These are phyloP conservation scores for Chondrostereum purpureum DNA, from an alignment of 1,284 basidiomycete species.

Conservation along the genomic window DNA sequence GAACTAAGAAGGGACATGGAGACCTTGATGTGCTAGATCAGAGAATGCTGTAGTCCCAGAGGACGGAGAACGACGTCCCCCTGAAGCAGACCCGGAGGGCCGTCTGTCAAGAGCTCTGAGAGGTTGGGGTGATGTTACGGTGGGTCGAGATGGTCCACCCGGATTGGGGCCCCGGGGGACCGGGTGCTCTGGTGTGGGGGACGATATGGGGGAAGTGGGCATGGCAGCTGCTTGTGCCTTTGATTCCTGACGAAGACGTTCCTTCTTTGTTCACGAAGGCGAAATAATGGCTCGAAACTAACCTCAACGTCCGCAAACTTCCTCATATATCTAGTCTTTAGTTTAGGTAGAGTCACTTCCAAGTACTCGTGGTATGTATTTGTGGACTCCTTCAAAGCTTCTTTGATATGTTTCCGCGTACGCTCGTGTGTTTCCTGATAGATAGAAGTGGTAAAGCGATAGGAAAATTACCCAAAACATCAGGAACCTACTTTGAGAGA, in stretches of 20 bases:
- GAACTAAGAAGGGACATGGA: slow-evolving; percentile 7
- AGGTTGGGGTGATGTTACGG: slow-evolving; percentile 63
- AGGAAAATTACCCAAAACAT: slow-evolving; percentile 1
- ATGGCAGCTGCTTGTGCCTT: slow-evolving; percentile 40
- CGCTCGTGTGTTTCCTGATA: slow-evolving; percentile 78
- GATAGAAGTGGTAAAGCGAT: slow-evolving; percentile 3
- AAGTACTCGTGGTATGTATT: slow-evolving; percentile 73
- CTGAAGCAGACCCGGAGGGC: slow-evolving; percentile 54
- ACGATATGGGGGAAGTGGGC: slow-evolving; percentile 24
- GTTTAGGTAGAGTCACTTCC: slow-evolving; percentile 65
- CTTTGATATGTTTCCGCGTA: slow-evolving; percentile 83
- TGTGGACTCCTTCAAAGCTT: slow-evolving; percentile 76
- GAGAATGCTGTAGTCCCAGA: slow-evolving; percentile 62
- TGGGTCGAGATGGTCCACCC: slow-evolving; percentile 24
- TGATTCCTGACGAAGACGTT: slow-evolving; percentile 44
- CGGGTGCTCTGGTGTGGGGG: slow-evolving; percentile 23
- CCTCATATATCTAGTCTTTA: slow-evolving; percentile 72
- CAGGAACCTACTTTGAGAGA: slow-evolving; percentile 52
- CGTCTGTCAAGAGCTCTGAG: slow-evolving; percentile 65
- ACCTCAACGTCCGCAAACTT: slow-evolving; percentile 84
- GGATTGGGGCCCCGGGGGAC: slow-evolving; percentile 27
- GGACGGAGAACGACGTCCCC: slow-evolving; percentile 62
- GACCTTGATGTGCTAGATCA: slow-evolving; percentile 74
- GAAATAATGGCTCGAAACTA: slow-evolving; percentile 12
- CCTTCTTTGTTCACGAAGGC: background rate